phyloP scores from a whole-genome alignment of 2,329 filamentous ascomycete species.

The Penicillium expansum region DNA sequence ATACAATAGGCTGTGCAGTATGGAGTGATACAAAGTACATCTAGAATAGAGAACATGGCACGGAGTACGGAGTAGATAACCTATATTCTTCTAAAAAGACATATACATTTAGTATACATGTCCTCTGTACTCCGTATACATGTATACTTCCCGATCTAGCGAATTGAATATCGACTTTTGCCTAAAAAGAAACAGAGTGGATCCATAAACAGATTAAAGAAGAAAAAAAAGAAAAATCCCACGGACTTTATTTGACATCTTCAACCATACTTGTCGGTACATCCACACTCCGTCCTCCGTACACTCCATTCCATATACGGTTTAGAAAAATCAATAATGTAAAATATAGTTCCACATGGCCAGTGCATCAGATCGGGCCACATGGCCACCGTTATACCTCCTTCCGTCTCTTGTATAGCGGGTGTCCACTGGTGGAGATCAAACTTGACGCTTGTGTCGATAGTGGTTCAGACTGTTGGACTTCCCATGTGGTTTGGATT shows the following conservation, averaged over 20 bases:
- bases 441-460: neutral
- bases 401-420: neutral
- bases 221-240: neutral
- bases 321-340: neutral
- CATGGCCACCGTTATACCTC: constrained; percentile 2
- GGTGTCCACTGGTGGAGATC: neutral
- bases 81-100: too few species aligned
- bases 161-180: neutral
- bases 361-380: constrained; percentile 1
- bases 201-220: neutral
- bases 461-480: neutral
- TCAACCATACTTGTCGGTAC: neutral
- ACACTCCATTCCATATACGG: too few species aligned
- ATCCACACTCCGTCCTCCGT: neutral
- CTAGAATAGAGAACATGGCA: neutral
- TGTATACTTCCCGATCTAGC: neutral
- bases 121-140: neutral
- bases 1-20: neutral
- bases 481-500: neutral
- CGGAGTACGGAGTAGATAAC: too few species aligned
- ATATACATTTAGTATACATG: neutral
- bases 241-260: neutral
- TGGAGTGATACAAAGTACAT: neutral
- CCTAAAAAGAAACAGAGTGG: neutral
- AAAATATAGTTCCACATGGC: neutral